Percentiles rank a stretch among this genome's conserved stretches.
phyloP scores from a whole-genome alignment of 352 stramenopile genomes.

The Globisporangium nunn region DNA sequence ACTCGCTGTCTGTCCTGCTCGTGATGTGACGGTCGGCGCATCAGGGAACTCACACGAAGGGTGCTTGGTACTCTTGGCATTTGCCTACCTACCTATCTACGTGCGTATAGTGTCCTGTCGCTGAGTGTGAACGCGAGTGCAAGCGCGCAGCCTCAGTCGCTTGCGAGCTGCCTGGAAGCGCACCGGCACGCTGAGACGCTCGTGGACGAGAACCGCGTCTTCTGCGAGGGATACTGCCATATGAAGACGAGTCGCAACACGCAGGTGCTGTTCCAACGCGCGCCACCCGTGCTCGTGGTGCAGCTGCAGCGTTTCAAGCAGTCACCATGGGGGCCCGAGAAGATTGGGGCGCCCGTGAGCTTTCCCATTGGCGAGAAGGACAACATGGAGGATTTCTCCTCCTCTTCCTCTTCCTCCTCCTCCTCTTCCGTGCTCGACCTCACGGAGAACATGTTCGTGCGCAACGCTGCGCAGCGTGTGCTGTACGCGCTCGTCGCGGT shows the following conservation, averaged over 20 bases:
- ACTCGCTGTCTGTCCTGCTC: too few species aligned
- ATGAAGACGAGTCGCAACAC: conserved; percentile 60
- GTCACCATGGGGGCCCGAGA: conserved; percentile 29
- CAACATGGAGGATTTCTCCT: neutral
- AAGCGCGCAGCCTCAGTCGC: conserved; percentile 20
- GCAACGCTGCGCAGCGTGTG: conserved; percentile 29
- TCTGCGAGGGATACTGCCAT: conserved; percentile 58
- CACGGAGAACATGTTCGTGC: conserved; percentile 58
- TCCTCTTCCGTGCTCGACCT: conserved; percentile 38
- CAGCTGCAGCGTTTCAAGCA: conserved; percentile 72
- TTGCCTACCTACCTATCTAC: neutral
- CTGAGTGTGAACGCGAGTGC: conserved; percentile 39
- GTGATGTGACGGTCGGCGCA: too few species aligned
- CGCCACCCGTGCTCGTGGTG: conserved; percentile 45
- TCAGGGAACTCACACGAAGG: neutral
- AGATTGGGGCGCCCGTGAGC: conserved; percentile 42
- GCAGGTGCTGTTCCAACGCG: conserved; percentile 62
- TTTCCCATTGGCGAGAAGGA: conserved; percentile 37
- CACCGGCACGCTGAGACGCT: conserved; percentile 56
- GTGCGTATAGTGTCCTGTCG: conserved; percentile 39
- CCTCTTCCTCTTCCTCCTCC: too few species aligned
- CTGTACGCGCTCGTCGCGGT: conserved; percentile 59
- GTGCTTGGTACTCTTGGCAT: neutral
- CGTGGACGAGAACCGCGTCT: conserved; percentile 56
- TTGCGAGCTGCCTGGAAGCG: conserved; percentile 44